Base-by-base conservation (phyloP, 257 asterid species). In the Ophiorrhiza pumila region DNA sequence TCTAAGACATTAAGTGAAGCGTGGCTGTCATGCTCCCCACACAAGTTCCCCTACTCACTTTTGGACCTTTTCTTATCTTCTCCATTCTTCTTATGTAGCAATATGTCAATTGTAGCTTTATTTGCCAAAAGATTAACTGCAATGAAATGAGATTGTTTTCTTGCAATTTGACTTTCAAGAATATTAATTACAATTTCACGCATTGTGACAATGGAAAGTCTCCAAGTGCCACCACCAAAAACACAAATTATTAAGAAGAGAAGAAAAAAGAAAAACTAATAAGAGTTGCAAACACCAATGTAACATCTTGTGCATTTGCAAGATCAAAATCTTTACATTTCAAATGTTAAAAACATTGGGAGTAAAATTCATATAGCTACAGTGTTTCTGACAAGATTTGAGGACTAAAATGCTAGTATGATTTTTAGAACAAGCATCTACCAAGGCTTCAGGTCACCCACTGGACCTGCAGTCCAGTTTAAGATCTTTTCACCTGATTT, bases 401-500 rank as follows among this genome's bases (percentile, higher is more conserved):
- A n/a, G 46, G 14, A 45, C 6, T 2, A 25, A 23, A 47, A 7
- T 65, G 69, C 69, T 58, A 58, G 37, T 58, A 75, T 42, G 17
- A 47, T 39, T 20, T 31, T 41, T 13, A 22, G n/a, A 15, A 60
- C 34, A 43, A 35, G 65, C 39, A 43, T 11, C 81, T 83, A 90
- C 96, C 97, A 90, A 2, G 96, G 97, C 68, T 90, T 90, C 35
- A 92, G 92, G 83, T 92, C 96, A 56, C 77, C 89, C 52, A 84
- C 86, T 0, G 97, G 97, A 4, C 98, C 97, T 0, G 96, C 93
- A 3, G 98, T 91, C 98, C 97, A 93, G 86, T 93, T 91, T 71
- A 93, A 80, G 71, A 76, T 29, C 80, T 79, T 87, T 63, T 88
- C 92, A 39, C 93, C 91, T 0, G 89, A 81, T 61, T 71, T 82